Evolutionary conservation across 2,329 filamentous ascomycete species (phyloP), one percentile per base, ranked within the genome.

Genomic region (Arthrobotrys iridis): DNA sequence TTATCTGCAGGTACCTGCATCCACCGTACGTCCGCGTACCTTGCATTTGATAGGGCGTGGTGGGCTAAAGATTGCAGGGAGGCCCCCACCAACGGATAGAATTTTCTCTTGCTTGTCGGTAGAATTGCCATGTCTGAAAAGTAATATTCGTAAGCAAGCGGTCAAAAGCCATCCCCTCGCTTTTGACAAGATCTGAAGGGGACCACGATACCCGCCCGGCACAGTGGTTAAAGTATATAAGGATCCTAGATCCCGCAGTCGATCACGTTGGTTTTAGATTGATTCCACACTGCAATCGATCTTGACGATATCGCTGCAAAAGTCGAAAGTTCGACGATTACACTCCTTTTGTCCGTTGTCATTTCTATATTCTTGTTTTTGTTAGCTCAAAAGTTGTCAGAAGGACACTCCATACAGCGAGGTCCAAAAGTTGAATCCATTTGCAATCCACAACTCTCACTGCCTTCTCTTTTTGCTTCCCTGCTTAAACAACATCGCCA

Each of bases 221-320:
- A 5, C 68, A 59, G 65, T 65, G 68, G 59, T 64, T 52, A 26
- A 43, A 60, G 62, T 75, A 75, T 75, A 75, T 45, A 65, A 75
- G 26, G 3, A 28, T 20, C 41, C 63, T 30, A 10, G 50, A 37
- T 46, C 58, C 71, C 63, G 58, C 41, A 40, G 37, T 30, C 55
- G 57, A 68, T 75, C 63, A 68, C 57, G 71, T 67, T 68, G 63
- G 40, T 64, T 40, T 64, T 45, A 24, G 35, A 8, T 35, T 52
- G 6, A 18, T 52, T 40, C 18, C 26, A n/a, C 18, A 15, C 26
- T 30, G 46, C 62, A 71, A 50, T 58, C 33, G 41, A 65, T 73
- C 37, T 48, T 15, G 66, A 30, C 30, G 46, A 52, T 67, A 55
- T 74, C 65, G 55, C 40, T 74, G 68, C 52, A 41, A 33, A 10